Base-by-base conservation (phyloP, 2,329 filamentous ascomycete species). In the Penicillium sp. region DNA sequence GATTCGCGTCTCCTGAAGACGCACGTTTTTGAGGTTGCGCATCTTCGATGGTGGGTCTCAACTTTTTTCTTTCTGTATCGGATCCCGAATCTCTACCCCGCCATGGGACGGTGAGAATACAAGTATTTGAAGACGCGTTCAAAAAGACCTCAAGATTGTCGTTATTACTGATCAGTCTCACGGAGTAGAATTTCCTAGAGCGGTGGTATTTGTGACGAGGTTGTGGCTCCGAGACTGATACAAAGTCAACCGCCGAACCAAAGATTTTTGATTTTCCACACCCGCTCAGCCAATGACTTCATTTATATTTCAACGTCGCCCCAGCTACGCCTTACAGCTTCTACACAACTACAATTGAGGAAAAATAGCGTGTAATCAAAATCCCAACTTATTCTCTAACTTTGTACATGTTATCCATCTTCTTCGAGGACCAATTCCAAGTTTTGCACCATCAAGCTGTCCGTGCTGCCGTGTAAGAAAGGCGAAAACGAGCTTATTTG, bases 21-120 rank as follows among this genome's bases (percentile, higher is more conserved):
- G 86, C 68, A 92, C 86, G 73, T 88, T 92, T 77, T 86, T 88
- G 67, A 98, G 83, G 76, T 97, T 98, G 72, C 91, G 89, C 93
- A 98, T 98, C 59, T 75, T 80, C 66, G 55, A 59, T 57, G 57
- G 60, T 50, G 54, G 57, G 63, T 59, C 62, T 64, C 60, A 66
- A 64, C 57, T 61, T 66, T 65, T 61, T 61, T 65, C 60, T 61
- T 51, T 43, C 44, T 42, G 48, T 51, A 62, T 55, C 31, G 25
- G 39, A 25, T 29, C 54, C 53, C 53, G 42, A 55, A 46, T 42
- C 52, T 54, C 66, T 73, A 73, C 72, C 72, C 72, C 73, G 67
- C 72, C 72, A 75, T 73, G 55, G 64, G 69, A 66, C 62, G 52
- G 68, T 55, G 31, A 61, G 60, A 54, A 49, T 11, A 43, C 52